Evolutionary conservation across 257 asterid species (phyloP).

Genomic region (Oldenlandia corymbosa): DNA sequence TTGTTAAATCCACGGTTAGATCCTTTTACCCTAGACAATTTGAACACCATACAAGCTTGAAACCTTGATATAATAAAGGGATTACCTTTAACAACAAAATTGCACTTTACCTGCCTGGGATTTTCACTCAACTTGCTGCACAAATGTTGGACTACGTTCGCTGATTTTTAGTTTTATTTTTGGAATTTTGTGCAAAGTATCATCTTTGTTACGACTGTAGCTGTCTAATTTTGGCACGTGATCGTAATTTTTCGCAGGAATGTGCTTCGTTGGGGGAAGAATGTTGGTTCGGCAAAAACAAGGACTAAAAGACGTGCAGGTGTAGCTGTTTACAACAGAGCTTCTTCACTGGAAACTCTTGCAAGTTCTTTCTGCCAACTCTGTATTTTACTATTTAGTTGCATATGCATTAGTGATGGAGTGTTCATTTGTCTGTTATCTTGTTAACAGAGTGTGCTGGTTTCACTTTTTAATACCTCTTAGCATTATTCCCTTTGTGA

Average conservation of each 20-base stretch:
- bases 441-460: background rate
- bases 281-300: slow-evolving; percentile 80
- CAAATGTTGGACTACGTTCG: too few species aligned
- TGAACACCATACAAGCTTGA: background rate
- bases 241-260: slow-evolving; percentile 42
- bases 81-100: background rate
- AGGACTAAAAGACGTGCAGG: slow-evolving; percentile 93
- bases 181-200: background rate
- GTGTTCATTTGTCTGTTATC: background rate
- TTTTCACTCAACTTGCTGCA: background rate
- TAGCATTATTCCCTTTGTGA: background rate
- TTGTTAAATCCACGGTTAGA: background rate
- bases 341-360: slow-evolving; percentile 91
- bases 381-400: background rate
- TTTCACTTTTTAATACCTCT: background rate
- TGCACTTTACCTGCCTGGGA: background rate
- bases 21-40: background rate
- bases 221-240: slow-evolving; percentile 8
- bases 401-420: background rate
- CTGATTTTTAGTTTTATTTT: too few species aligned
- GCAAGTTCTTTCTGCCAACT: slow-evolving; percentile 39
- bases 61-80: background rate
- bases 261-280: slow-evolving; percentile 96
- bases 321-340: slow-evolving; percentile 88
- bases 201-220: background rate